These are phyloP conservation scores for Cynara cardunculus DNA, from an alignment of 129 eudicot species.

Conservation along the genomic window DNA sequence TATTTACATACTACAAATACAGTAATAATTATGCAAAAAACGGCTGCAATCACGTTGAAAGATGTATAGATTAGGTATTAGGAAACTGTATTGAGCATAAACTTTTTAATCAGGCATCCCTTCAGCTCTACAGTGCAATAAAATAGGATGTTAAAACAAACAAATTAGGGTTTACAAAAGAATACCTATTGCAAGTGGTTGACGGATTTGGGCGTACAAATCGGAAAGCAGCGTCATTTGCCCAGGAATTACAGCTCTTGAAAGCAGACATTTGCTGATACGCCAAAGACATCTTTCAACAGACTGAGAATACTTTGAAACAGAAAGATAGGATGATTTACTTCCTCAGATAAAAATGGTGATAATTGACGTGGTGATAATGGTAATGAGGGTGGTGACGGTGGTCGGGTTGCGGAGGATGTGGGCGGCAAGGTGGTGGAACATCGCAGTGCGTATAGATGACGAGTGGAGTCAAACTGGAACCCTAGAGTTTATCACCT, in stretches of 20 bases:
- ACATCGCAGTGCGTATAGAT: slow-evolving; percentile 8
- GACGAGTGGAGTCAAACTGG: slow-evolving; percentile 4
- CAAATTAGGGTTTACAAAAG: not conserved
- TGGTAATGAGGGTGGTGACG: not conserved
- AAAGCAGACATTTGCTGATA: slow-evolving; percentile 33
- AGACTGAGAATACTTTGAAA: not conserved
- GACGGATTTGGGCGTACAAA: slow-evolving; percentile 15
- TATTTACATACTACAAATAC: not conserved
- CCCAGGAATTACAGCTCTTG: slow-evolving; percentile 10
- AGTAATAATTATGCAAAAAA: not conserved
- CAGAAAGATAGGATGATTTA: not conserved
- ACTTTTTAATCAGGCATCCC: not conserved
- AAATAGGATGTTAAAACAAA: not conserved
- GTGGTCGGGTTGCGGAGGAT: slow-evolving; percentile 4
- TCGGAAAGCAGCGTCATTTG: slow-evolving; percentile 26
- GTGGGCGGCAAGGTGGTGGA: slow-evolving; percentile 29
- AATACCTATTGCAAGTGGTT: slow-evolving; percentile 16
- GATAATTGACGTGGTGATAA: not conserved
- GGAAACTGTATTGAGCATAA: not conserved
- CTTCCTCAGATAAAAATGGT: not conserved
- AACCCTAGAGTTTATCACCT: slow-evolving; percentile 28
- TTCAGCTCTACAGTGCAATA: not conserved
- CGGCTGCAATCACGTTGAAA: not conserved
- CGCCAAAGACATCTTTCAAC: not conserved
- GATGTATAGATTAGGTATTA: not conserved